phyloP scores from a whole-genome alignment of 2,329 filamentous ascomycete species.

The Neoscytalidium dimidiatum region DNA sequence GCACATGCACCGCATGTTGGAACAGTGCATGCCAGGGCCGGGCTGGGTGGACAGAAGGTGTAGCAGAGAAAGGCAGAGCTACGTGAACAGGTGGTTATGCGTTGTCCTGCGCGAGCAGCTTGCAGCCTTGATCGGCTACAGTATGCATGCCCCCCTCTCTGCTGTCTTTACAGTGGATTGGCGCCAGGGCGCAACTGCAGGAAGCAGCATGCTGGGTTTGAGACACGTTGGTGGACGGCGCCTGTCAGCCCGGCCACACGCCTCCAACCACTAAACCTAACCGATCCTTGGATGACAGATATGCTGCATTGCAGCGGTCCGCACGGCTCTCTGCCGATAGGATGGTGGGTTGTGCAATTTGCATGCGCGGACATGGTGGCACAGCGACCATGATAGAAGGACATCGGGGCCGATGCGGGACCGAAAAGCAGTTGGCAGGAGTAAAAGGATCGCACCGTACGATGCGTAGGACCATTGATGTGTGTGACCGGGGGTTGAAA shows the following conservation, averaged over 20 bases:
- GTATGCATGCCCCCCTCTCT: no score
- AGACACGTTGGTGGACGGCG: background rate
- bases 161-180: background rate
- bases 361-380: constrained; percentile 2
- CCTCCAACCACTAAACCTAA: background rate
- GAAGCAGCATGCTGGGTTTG: background rate
- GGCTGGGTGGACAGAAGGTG: background rate
- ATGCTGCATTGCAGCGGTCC: constrained; percentile 5
- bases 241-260: background rate
- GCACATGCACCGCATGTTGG: background rate
- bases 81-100: background rate
- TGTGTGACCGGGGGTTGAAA: constrained; percentile 19
- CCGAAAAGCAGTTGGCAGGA: background rate
- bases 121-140: background rate
- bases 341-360: constrained; percentile 7
- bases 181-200: background rate
- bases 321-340: constrained; percentile 7
- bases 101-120: background rate
- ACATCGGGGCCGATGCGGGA: background rate
- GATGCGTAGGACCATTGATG: background rate
- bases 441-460: background rate
- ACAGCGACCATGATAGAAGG: background rate
- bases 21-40: background rate
- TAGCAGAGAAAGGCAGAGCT: background rate
- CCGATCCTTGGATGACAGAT: background rate